Conservation (phyloP, 148 eudicot genomes). For the Amaranthus hypochondriacus region DNA sequence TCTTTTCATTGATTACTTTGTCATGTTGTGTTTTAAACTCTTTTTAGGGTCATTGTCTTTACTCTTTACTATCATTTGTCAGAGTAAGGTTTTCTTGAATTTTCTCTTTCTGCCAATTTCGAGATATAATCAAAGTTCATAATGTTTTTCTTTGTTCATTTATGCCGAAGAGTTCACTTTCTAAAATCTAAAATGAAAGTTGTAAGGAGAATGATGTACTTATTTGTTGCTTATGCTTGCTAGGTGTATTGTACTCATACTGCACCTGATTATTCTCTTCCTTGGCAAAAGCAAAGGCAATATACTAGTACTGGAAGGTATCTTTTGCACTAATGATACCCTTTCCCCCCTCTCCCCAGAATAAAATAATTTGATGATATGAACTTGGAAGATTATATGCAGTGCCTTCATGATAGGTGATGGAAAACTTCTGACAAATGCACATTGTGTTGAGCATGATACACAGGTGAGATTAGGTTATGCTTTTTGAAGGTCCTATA, state of each 20-base stretch:
- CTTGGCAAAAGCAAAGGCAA: conserved; percentile 98
- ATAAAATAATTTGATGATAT: conserved; percentile 8
- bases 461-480: conserved; percentile 59
- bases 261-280: conserved; percentile 94
- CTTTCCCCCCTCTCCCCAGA: not conserved
- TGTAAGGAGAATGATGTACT: not conserved
- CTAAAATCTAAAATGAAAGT: not conserved
- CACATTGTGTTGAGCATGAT: conserved; percentile 91
- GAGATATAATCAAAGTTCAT: not conserved
- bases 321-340: conserved; percentile 12
- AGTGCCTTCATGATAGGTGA: conserved; percentile 99
- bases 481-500: not conserved
- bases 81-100: not conserved
- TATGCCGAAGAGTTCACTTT: not conserved
- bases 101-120: conserved; percentile 3
- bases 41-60: not conserved
- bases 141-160: not conserved
- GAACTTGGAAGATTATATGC: conserved; percentile 28
- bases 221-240: conserved; percentile 19
- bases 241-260: conserved; percentile 96
- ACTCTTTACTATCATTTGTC: not conserved
- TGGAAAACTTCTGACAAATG: conserved; percentile 94
- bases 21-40: conserved; percentile 3
- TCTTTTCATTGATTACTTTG: not conserved
- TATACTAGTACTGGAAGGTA: conserved; percentile 96